Evolutionary conservation across 2,329 filamentous ascomycete genomes (phyloP).

Genomic region (Aureobasidium sp.): DNA sequence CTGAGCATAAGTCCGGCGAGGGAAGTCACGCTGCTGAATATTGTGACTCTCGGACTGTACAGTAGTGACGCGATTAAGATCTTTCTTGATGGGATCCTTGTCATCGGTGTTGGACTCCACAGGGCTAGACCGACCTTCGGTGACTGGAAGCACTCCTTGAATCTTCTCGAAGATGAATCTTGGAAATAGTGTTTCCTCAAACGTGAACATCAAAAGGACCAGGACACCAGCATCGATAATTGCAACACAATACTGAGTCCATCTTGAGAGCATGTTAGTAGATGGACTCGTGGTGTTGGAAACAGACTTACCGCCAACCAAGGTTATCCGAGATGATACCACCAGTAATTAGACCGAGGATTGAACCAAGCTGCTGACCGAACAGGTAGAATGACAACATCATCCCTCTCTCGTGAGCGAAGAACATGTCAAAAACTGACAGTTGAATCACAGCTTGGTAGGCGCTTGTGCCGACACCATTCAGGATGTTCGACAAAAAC

Average conservation of each 20-base stretch:
- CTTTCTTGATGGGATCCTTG: neutral
- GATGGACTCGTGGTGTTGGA: neutral
- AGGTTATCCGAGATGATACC: slow-evolving; percentile 31
- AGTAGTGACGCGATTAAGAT: neutral
- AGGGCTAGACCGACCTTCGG: neutral
- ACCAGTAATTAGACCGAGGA: slow-evolving; percentile 33
- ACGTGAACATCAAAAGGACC: slow-evolving; percentile 24
- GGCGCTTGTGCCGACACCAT: slow-evolving; percentile 32
- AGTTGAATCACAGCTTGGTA: slow-evolving; percentile 36
- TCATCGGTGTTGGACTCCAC: neutral
- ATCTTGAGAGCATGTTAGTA: slow-evolving; percentile 20
- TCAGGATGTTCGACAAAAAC: slow-evolving; percentile 27
- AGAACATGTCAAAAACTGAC: slow-evolving; percentile 37
- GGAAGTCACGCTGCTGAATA: slow-evolving; percentile 13
- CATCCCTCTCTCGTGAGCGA: slow-evolving; percentile 32
- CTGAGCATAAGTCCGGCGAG: slow-evolving; percentile 21
- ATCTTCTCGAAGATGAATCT: slow-evolving; percentile 25
- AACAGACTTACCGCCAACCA: slow-evolving; percentile 24
- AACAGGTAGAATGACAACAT: slow-evolving; percentile 35
- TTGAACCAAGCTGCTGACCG: slow-evolving; percentile 35
- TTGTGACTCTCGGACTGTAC: neutral
- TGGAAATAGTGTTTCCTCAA: slow-evolving; percentile 34
- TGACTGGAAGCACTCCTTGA: neutral
- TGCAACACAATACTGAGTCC: slow-evolving; percentile 29
- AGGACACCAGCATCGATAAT: slow-evolving; percentile 23